Evolutionary conservation across 2,329 filamentous ascomycete genomes (phyloP), one percentile per base, ranked within the genome.

Genomic region (Chrysoporthe austroafricana): DNA sequence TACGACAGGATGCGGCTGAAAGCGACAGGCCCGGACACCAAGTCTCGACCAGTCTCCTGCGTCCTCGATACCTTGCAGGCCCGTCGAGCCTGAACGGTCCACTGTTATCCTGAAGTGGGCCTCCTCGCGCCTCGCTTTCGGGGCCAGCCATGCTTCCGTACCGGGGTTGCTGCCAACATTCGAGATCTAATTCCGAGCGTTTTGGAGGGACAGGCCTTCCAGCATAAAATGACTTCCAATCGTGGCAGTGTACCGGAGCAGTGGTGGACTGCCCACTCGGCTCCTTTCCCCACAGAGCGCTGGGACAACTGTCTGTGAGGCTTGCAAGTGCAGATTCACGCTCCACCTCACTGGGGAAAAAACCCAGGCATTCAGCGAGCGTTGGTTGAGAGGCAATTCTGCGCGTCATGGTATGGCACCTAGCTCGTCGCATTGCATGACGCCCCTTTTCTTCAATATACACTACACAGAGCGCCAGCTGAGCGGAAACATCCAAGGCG

Each of bases 41-140:
- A 57, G 50, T 32, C 26, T 54, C 26, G 50, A 54, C 50, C 50
- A 54, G 50, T 54, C 50, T 54, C 13, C 13, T 52, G 21, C 8
- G 48, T 52, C n/a, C 48, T 52, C 26, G 48, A 54, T 54, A 26
- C 32, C 21, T 54, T 21, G 32, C 50, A 32, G 32, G 32, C 21
- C 32, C 32, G 13, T 32, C 16, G 54, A 57, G 54, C 54, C 32
- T 57, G 54, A 57, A n/a, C 54, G 54, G 32, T 57, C 54, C 54
- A 57, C 54, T 57, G 32, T 57, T 18, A 18, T 9, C 18, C 34
- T 39, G 32, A 57, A 57, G 54, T 57, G 54, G 54, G 54, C 54
- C 54, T 39, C 39, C 32, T 57, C 54, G 16, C 54, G 7, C 32
- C 54, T 57, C 54, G 54, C 54, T 57, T 57, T 57, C 54, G 18